These are phyloP conservation scores for Penicillium steckii DNA, from an alignment of 495 filamentous ascomycete species.

Conservation along the genomic window DNA sequence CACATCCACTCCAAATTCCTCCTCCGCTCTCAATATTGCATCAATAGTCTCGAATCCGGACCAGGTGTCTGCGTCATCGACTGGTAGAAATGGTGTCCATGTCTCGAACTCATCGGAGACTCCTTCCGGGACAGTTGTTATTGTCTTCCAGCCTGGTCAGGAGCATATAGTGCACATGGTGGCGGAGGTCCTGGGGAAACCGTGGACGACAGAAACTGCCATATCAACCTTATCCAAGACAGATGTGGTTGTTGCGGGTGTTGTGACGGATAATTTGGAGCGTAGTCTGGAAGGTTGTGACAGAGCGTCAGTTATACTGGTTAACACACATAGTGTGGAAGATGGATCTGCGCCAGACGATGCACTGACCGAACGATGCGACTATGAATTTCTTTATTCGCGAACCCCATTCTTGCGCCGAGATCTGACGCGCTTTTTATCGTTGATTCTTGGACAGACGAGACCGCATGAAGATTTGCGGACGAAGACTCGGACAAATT, in stretches of 20 bases:
- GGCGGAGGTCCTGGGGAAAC: conserved; percentile 67
- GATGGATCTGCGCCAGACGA: conserved; percentile 65
- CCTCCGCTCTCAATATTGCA: conserved; percentile 8
- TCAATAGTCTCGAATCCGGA: conserved; percentile 6
- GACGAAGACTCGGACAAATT: conserved; percentile 72
- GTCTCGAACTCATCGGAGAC: background rate
- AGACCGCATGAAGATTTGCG: conserved; percentile 71
- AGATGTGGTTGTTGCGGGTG: conserved; percentile 57
- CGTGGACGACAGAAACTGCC: conserved; percentile 53
- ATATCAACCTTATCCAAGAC: conserved; percentile 49
- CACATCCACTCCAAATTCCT: background rate
- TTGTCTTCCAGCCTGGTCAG: conserved; percentile 59
- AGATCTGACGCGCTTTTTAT: conserved; percentile 73
- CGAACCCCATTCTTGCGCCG: conserved; percentile 67
- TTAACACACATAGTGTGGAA: conserved; percentile 73
- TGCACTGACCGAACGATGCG: conserved; percentile 59
- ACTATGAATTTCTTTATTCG: conserved; percentile 83
- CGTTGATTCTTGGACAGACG: conserved; percentile 73
- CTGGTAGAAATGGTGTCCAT: too few relatives aligned
- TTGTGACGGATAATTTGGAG: conserved; percentile 52
- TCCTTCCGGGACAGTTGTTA: conserved; percentile 45
- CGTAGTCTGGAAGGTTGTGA: conserved; percentile 48
- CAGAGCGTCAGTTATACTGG: conserved; percentile 52
- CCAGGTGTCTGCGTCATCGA: conserved; percentile 9
- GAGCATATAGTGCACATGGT: conserved; percentile 65